Percentiles rank a stretch among this genome's conserved stretches.
These are phyloP conservation scores for Paramecium primaurelia DNA, from an alignment of 73 alveolate species.

Conservation along the genomic window DNA sequence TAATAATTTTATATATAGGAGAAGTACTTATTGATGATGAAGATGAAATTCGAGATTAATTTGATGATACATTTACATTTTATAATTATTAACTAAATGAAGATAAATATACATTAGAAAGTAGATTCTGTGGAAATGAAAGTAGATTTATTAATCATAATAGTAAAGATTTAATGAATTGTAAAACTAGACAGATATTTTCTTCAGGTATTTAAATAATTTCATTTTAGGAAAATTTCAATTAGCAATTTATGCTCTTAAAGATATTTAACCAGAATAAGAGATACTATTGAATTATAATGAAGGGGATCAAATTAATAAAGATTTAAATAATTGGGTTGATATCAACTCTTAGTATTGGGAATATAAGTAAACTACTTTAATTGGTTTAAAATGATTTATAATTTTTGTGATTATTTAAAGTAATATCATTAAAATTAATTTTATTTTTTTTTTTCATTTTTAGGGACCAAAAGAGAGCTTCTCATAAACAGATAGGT, in stretches of 20 bases:
- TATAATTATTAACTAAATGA: not conserved
- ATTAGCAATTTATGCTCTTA: not conserved
- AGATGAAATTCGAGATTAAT: not conserved
- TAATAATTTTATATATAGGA: not conserved
- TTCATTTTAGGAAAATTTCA: not conserved
- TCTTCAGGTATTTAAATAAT: not conserved
- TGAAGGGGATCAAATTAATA: not conserved
- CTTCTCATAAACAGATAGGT: not conserved
- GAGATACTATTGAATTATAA: not conserved
- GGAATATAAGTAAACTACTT: not conserved
- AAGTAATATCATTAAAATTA: not conserved
- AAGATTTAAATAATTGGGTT: not conserved
- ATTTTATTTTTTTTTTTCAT: not conserved
- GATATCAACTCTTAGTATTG: not conserved
- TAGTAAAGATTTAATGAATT: not conserved
- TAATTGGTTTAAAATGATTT: not conserved
- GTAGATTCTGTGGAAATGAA: conserved; percentile 4
- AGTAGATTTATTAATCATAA: conserved; percentile 20
- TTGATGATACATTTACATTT: not conserved
- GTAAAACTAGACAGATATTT: not conserved
- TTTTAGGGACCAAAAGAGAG: not conserved
- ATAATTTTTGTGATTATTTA: not conserved
- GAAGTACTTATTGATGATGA: not conserved
- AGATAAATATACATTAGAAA: conserved; percentile 14
- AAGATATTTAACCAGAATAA: not conserved